Percentiles rank a stretch among this genome's conserved stretches.
Conservation (phyloP, 116 monocot genomes). For the Dioscorea cayenensis region DNA sequence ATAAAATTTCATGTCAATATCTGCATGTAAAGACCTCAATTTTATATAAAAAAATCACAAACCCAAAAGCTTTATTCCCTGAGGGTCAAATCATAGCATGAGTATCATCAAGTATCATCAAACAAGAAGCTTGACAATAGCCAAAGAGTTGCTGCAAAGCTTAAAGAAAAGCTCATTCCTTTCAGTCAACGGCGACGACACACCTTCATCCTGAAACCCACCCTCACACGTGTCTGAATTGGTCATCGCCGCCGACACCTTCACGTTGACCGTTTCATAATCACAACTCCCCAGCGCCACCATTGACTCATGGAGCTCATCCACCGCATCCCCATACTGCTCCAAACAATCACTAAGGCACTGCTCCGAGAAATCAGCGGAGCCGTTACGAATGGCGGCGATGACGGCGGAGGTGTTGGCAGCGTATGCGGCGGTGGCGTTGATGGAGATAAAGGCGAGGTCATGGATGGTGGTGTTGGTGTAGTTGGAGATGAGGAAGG, state of each 20-base stretch:
- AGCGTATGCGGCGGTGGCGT: constrained; percentile 2
- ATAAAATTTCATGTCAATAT: too few relatives aligned
- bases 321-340: constrained; percentile 19
- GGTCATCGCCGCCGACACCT: constrained; percentile 37
- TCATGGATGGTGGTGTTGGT: constrained; percentile 8
- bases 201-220: constrained; percentile 27
- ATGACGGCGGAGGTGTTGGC: neutral
- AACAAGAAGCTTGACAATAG: constrained; percentile 11
- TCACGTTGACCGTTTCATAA: constrained; percentile 25
- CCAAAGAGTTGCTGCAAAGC: constrained; percentile 28
- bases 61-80: too few relatives aligned
- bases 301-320: constrained; percentile 8
- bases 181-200: constrained; percentile 19
- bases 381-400: neutral
- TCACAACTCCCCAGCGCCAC: neutral
- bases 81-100: too few relatives aligned
- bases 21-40: too few relatives aligned
- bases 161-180: constrained; percentile 34
- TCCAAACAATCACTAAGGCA: constrained; percentile 24
- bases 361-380: neutral
- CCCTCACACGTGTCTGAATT: constrained; percentile 27
- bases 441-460: constrained; percentile 16
- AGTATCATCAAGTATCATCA: neutral
- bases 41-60: too few relatives aligned
- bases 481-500: constrained; percentile 7